Evolutionary conservation across 2,329 filamentous ascomycete species (phyloP).

Genomic region (Elsinoe ampelina): DNA sequence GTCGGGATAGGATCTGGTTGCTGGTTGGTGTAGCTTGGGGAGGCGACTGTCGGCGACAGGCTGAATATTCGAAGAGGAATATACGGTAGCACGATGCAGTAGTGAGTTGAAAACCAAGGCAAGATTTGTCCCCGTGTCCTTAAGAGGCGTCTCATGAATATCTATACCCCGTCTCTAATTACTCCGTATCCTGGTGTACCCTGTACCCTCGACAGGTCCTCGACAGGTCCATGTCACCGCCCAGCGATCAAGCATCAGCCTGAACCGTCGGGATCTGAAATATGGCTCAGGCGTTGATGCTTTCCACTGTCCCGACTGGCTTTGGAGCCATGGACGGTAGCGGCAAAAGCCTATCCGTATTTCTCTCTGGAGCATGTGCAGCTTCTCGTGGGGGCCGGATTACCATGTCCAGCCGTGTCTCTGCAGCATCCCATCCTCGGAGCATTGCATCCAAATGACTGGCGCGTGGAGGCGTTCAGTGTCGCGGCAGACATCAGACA

Average conservation of each 20-base stretch:
- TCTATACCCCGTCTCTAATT: neutral
- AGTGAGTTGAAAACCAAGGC: too few relatives aligned
- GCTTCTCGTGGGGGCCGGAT: neutral
- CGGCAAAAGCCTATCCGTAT: neutral
- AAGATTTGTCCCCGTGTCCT: too few relatives aligned
- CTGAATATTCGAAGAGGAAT: too few relatives aligned
- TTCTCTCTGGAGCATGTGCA: too few relatives aligned
- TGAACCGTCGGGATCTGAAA: neutral
- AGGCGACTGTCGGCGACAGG: too few relatives aligned
- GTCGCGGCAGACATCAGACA: conserved; percentile 7
- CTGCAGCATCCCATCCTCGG: neutral
- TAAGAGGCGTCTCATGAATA: neutral
- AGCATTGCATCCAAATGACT: neutral
- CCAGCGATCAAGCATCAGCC: neutral
- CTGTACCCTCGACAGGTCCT: neutral
- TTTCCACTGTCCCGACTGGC: conserved; percentile 3
- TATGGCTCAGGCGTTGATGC: conserved; percentile 3
- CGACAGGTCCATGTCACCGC: neutral
- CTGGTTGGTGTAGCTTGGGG: too few relatives aligned
- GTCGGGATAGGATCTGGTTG: too few relatives aligned
- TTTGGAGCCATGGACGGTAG: neutral
- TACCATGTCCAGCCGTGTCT: neutral
- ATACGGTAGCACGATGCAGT: too few relatives aligned
- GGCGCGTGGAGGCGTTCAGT: conserved; percentile 1
- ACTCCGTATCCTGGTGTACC: neutral